Base-by-base conservation (phyloP, 179 eudicot species). In the Pouteria campechiana region DNA sequence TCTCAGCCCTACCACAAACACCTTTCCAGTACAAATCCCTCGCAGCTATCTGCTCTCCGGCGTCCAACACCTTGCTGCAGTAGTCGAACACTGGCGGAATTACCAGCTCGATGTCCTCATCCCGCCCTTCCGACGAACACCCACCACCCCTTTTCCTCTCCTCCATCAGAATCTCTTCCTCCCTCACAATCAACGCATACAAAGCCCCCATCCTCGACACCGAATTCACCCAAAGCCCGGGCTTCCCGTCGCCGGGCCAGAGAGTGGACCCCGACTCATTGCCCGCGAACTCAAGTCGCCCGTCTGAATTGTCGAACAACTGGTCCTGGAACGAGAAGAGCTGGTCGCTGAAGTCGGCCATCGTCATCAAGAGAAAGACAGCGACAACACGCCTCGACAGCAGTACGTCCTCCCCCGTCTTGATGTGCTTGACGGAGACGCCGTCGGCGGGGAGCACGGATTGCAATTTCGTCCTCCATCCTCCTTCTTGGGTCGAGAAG, bases 341-440 rank as follows among this genome's bases (percentile, higher is more conserved):
- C 69, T 89, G 97, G 41, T 89, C 97, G 50, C 92, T 81, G 64
- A 89, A 89, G 40, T 89, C 97, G 1, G 93, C 97, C 55, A 84
- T 89, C 1, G 97, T 89, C 89, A 89, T 84, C 46, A 89, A 25
- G 0, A 89, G 68, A 23, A 89, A 89, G 40, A 59, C 32, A 0
- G 83, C 97, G 0, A 84, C 75, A 1, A 89, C 32, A 29, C 93
- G 67, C 30, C 97, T 58, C 0, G 93, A 72, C 28, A 84, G 68
- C 54, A 59, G 25, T 9, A 89, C 61, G 18, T 78, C 81, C 54
- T 84, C 97, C 0, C 93, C 95, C 0, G 85, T 75, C 55, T 70
- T 78, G 4, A 84, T 81, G 41, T 89, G 97, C 62, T 73, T 75
- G 36, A 84, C 80, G 0, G 36, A 40, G 0, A 89, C 43, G 28